These are phyloP conservation scores for Solidago caesia DNA, from an alignment of 129 eudicot species.

Conservation along the genomic window DNA sequence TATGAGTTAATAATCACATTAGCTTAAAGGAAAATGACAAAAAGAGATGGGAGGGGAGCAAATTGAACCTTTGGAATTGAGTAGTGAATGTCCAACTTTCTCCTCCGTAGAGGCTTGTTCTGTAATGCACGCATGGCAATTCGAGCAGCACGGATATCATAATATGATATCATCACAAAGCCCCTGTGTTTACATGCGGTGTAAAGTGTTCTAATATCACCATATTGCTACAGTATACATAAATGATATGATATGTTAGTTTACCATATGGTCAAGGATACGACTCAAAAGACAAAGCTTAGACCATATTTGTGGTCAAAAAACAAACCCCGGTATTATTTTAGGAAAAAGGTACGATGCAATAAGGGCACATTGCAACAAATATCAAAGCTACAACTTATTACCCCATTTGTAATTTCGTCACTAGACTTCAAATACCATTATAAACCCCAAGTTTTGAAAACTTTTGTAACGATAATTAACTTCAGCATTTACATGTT, in stretches of 20 bases:
- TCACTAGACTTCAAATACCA: neutral
- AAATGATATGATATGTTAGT: conserved; percentile 11
- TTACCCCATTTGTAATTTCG: neutral
- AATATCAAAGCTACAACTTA: neutral
- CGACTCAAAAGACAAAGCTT: neutral
- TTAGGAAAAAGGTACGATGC: neutral
- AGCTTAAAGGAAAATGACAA: neutral
- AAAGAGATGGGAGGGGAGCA: neutral
- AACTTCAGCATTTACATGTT: no score
- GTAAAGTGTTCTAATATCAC: conserved; percentile 84
- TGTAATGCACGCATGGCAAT: conserved; percentile 87
- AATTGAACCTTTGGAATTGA: conserved; percentile 87
- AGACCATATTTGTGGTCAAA: neutral
- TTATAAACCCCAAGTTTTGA: neutral
- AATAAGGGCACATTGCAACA: neutral
- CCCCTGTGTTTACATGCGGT: conserved; percentile 96
- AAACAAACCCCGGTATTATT: neutral
- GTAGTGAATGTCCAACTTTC: conserved; percentile 93
- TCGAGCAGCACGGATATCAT: conserved; percentile 90
- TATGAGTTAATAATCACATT: neutral
- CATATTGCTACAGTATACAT: conserved; percentile 66
- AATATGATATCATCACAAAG: conserved; percentile 96
- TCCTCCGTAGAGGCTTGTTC: conserved; percentile 75
- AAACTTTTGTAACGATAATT: no score
- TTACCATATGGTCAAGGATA: neutral